phyloP scores from a whole-genome alignment of 495 filamentous ascomycete genomes.

The Penicillium macrosclerotiorum region DNA sequence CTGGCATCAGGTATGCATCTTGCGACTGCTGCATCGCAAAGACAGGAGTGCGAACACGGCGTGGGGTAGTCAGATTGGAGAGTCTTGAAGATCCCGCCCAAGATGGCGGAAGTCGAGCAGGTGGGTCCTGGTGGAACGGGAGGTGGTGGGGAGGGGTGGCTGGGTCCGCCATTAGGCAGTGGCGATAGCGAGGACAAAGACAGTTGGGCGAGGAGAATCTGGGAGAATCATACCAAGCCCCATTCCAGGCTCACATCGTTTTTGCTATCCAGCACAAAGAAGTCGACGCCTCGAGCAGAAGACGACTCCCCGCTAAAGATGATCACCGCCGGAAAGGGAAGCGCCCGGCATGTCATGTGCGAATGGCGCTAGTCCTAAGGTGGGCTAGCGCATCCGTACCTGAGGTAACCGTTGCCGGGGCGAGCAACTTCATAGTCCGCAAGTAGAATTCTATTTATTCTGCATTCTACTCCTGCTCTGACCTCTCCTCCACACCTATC shows the following conservation, averaged over 20 bases:
- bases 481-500: slow-evolving; percentile 19
- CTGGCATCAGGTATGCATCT: slow-evolving; percentile 82
- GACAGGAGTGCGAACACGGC: slow-evolving; percentile 24
- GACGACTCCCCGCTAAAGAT: neutral
- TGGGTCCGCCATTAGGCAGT: slow-evolving; percentile 17
- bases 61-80: slow-evolving; percentile 24
- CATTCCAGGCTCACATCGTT: neutral
- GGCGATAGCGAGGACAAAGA: slow-evolving; percentile 4
- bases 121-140: slow-evolving; percentile 40
- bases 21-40: slow-evolving; percentile 48
- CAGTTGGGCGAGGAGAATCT: neutral
- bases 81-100: slow-evolving; percentile 29
- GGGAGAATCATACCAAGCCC: neutral
- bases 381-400: slow-evolving; percentile 31
- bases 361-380: slow-evolving; percentile 11
- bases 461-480: slow-evolving; percentile 6
- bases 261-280: neutral
- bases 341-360: slow-evolving; percentile 35
- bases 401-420: slow-evolving; percentile 45
- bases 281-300: neutral
- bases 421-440: slow-evolving; percentile 28
- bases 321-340: slow-evolving; percentile 20
- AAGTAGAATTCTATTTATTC: slow-evolving; percentile 43
- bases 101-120: slow-evolving; percentile 21
- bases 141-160: slow-evolving; percentile 13